Evolutionary conservation across 257 asterid genomes (phyloP).

Genomic region (Solanum bulbocastanum): DNA sequence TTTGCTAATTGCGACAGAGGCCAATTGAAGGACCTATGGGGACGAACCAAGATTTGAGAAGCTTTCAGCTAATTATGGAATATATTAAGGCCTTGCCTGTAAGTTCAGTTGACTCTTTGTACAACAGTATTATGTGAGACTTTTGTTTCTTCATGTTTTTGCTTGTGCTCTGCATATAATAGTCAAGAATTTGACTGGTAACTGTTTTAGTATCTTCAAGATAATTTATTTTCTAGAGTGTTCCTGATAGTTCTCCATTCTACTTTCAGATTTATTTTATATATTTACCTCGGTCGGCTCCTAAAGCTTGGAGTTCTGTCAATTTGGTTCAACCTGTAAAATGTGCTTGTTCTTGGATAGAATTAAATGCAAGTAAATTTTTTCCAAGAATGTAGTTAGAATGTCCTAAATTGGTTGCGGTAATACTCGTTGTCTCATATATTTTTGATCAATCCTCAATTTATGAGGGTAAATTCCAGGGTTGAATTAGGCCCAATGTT

Average conservation of each 20-base stretch:
- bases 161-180: neutral
- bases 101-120: slow-evolving; percentile 14
- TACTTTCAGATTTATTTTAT: neutral
- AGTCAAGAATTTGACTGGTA: neutral
- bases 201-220: neutral
- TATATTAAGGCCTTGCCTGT: slow-evolving; percentile 96
- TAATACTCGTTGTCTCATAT: neutral
- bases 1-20: slow-evolving; percentile 42
- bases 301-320: neutral
- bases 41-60: slow-evolving; percentile 74
- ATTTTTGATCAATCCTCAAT: neutral
- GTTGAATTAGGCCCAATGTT: neutral
- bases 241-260: neutral
- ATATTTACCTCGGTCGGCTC: neutral
- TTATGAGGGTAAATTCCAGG: neutral
- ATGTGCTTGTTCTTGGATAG: neutral
- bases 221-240: neutral
- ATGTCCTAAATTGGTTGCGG: neutral
- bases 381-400: neutral
- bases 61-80: slow-evolving; percentile 86
- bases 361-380: neutral
- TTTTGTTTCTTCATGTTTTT: neutral
- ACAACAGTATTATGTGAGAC: neutral
- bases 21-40: slow-evolving; percentile 46
- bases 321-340: neutral